Percentiles rank a stretch among this genome's conserved stretches.
These are phyloP conservation scores for Wickerhamiella kurtzmanii DNA, from an alignment of 805 yeast species.

Conservation along the genomic window DNA sequence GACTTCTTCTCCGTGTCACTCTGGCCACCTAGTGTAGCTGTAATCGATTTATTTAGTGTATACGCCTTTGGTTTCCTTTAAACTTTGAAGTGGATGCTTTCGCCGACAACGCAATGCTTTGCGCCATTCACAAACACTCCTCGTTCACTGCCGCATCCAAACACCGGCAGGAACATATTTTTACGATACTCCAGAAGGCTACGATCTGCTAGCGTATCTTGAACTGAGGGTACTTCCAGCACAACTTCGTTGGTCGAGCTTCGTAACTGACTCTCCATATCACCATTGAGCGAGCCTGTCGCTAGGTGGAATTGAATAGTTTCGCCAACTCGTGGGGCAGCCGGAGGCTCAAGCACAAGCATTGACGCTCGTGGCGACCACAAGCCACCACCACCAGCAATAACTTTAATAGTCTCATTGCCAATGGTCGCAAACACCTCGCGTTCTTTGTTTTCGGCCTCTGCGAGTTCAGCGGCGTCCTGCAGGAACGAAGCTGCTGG, in stretches of 20 bases:
- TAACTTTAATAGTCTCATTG: constrained; percentile 34
- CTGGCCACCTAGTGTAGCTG: not conserved
- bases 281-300: constrained; percentile 6
- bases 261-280: constrained; percentile 14
- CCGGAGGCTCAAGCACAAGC: constrained; percentile 52
- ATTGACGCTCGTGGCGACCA: constrained; percentile 61
- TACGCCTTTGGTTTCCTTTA: no score
- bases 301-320: constrained; percentile 30
- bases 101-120: constrained; percentile 22
- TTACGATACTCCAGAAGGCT: constrained; percentile 11
- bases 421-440: constrained; percentile 18
- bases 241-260: constrained; percentile 13
- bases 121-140: constrained; percentile 22
- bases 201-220: constrained; percentile 16
- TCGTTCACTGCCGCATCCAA: constrained; percentile 24
- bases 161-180: constrained; percentile 17
- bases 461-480: constrained; percentile 13
- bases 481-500: constrained; percentile 50
- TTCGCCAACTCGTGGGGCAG: constrained; percentile 34
- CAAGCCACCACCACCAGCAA: constrained; percentile 68
- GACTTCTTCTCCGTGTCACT: not conserved
- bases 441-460: constrained; percentile 10
- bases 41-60: no score
- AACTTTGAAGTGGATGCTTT: constrained; percentile 10
- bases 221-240: constrained; percentile 21